These are phyloP conservation scores for Solanum megistacrolobum DNA, from an alignment of 257 asterid genomes.

Conservation along the genomic window DNA sequence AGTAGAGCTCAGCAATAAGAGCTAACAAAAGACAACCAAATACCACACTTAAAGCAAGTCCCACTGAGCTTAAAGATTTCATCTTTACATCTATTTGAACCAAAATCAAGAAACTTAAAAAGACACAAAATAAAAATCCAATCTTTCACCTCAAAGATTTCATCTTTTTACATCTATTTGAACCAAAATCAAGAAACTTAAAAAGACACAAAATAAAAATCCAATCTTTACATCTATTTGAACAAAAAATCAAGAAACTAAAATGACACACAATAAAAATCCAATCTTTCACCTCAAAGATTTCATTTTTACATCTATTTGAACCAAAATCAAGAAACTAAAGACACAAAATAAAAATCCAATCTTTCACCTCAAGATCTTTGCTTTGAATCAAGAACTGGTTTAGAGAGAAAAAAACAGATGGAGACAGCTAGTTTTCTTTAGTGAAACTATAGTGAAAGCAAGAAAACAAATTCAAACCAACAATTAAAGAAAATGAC, in stretches of 20 bases:
- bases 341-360: not conserved
- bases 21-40: constrained; percentile 57
- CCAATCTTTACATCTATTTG: not conserved
- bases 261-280: not conserved
- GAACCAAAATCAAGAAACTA: not conserved
- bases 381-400: not conserved
- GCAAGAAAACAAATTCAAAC: not conserved
- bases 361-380: not conserved
- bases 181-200: not conserved
- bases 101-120: not conserved
- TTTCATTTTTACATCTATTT: constrained; percentile 27
- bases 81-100: constrained; percentile 12
- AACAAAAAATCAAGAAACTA: not conserved
- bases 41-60: constrained; percentile 50
- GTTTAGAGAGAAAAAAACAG: not conserved
- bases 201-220: not conserved
- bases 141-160: constrained; percentile 15
- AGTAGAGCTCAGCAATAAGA: constrained; percentile 55
- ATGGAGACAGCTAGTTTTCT: not conserved
- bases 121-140: not conserved
- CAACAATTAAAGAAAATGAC: not conserved
- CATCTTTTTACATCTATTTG: constrained; percentile 21
- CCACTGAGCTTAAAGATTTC: constrained; percentile 51
- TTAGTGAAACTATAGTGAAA: not conserved
- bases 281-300: constrained; percentile 24